Base-by-base conservation (phyloP, 2,329 filamentous ascomycete genomes). In the Elsinoe fawcettii region DNA sequence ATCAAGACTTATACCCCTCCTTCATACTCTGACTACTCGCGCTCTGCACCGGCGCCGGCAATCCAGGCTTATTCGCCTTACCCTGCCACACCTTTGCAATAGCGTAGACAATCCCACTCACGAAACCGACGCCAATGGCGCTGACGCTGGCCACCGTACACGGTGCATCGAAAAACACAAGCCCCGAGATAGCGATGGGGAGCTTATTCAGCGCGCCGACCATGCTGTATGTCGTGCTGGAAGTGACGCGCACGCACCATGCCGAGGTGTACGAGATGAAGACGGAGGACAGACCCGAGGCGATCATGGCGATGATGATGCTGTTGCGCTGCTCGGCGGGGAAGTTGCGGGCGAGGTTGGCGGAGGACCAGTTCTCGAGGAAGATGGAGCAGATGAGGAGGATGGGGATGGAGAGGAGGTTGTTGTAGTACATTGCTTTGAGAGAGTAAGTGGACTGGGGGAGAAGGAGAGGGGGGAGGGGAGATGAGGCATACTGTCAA, bases 251-350 rank as follows among this genome's bases (percentile, higher is more conserved):
- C 62, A 99, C 95, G 70, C 93, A 97, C 93, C 93, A 99, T 36
- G 93, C 93, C 14, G 92, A 96, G 69, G 90, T 95, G 80, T 99
- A 99, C n/a, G 92, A 97, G 73, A 99, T 99, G 76, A 96, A 96
- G 68, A 97, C 91, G 53, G 91, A 88, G 34, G 85, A 91, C 56
- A 96, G 79, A 60, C 93, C 93, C 4, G 93, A 96, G 74, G 97
- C 87, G 67, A 97, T 76, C 88, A 97, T 96, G 68, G 91, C 88
- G 60, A 87, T 75, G 64, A 95, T 80, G 65, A 96, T 84, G 65
- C 78, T 81, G 73, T 89, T 93, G 66, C 91, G 87, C 32, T 83
- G 78, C 63, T 86, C 87, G n/a, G 76, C 65, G 2, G 93, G 93
- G 77, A 99, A 99, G 79, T 97, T 97, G 73, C 80, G 84, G 64